Evolutionary conservation across 1,284 basidiomycete genomes (phyloP), one percentile per base, ranked within the genome.

Genomic region (Vanrija pseudolonga): DNA sequence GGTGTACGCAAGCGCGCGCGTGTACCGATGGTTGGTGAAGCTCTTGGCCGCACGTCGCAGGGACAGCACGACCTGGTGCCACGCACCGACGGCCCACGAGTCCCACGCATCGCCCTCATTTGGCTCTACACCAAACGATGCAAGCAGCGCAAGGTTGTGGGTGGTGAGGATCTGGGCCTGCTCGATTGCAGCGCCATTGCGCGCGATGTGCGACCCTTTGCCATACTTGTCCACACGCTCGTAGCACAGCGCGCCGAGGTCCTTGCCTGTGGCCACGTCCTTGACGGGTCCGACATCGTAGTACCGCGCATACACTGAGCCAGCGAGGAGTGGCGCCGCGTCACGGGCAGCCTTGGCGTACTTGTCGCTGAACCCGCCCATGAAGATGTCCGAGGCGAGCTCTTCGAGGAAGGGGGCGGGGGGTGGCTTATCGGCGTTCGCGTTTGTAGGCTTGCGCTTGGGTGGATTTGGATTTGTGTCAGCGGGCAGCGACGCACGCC

Each of bases 91-190:
- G 2, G 54, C 49, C 7, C 46, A 24, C 2, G 20, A 18, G 6
- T 36, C 23, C 54, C 54, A 55, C 32, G 32, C 32, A 12, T 32
- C 32, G 32, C 14, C 12, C 9, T 32, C 32, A n/a, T 45, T 32
- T 1, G 26, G 40, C 17, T 26, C 22, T 17, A 28, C 45, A 2
- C 49, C 49, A 4, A 51, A 41, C 1, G 23, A 8, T 1, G 40
- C 45, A 6, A 55, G 23, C 4, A 42, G 17, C 14, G 54, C 45
- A 17, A 55, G 41, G 26, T 55, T 55, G 54, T 55, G 54, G 5
- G 54, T 55, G 18, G 54, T 51, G 14, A 55, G 24, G 18, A 55
- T 47, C 37, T 55, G 54, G 11, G 40, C 20, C n/a, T 55, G 54
- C 49, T 55, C 54, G n/a, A 51, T 47, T 14, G 47, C 45, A 26